These are phyloP conservation scores for Aspergillus unguis DNA, from an alignment of 2,329 filamentous ascomycete species.

Conservation along the genomic window DNA sequence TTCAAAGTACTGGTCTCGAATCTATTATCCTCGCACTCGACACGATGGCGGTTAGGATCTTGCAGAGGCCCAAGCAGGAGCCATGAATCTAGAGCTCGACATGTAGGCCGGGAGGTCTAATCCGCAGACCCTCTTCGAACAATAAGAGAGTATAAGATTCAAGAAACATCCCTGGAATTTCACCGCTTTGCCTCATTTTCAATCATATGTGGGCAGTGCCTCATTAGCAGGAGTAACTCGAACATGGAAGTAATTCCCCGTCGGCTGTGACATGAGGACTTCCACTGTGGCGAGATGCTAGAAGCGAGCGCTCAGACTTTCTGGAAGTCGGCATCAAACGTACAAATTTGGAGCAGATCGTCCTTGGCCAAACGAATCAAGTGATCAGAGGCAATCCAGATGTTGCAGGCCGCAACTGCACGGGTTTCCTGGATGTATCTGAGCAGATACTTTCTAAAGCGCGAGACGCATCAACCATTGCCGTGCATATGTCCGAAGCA, in stretches of 20 bases:
- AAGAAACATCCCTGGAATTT: not conserved
- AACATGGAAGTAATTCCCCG: slow-evolving; percentile 5
- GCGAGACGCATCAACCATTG: not conserved
- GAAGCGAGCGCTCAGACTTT: not conserved
- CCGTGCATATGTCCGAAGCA: not conserved
- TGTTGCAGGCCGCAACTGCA: not conserved
- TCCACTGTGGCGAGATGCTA: not conserved
- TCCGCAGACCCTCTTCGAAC: not conserved
- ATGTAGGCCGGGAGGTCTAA: slow-evolving; percentile 1
- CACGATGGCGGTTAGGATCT: slow-evolving; percentile 7
- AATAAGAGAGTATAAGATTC: not conserved
- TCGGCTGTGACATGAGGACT: not conserved
- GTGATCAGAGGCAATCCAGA: not conserved
- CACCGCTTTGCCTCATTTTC: not conserved
- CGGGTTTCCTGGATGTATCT: not conserved
- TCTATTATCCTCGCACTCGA: slow-evolving; percentile 8
- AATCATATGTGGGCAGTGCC: not conserved
- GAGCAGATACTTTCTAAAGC: too few species aligned
- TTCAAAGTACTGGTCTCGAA: not conserved
- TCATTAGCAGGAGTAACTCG: not conserved
- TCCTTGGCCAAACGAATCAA: not conserved
- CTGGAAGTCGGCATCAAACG: slow-evolving; percentile 8
- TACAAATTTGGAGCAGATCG: not conserved
- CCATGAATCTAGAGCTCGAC: not conserved
- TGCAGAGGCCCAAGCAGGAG: slow-evolving; percentile 7